Evolutionary conservation across 768 basidiomycete genomes (phyloP).

Genomic region (Kwoniella heveanensis): DNA sequence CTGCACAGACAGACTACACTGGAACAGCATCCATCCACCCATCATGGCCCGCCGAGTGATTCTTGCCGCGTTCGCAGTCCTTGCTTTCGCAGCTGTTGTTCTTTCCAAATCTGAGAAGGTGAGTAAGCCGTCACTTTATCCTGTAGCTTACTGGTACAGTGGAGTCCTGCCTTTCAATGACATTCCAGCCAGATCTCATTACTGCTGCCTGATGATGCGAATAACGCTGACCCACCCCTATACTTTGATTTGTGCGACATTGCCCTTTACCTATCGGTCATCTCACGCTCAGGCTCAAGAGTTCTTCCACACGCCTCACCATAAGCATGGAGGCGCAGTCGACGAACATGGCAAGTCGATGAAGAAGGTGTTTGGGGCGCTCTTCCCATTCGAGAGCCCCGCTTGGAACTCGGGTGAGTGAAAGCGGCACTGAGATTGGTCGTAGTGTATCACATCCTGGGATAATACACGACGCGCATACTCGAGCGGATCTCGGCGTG

Average conservation of each 20-base stretch:
- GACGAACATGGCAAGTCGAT: conserved; percentile 56
- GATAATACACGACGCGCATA: too few relatives aligned
- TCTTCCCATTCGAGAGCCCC: conserved; percentile 83
- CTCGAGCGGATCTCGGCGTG: too few relatives aligned
- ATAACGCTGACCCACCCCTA: too few relatives aligned
- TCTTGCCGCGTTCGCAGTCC: not conserved
- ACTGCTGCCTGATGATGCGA: not conserved
- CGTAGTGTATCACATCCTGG: not conserved
- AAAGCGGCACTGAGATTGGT: not conserved
- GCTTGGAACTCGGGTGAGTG: conserved; percentile 75
- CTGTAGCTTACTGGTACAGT: too few relatives aligned
- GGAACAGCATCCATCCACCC: not conserved
- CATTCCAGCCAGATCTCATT: too few relatives aligned
- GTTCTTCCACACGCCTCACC: conserved; percentile 9
- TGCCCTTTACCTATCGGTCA: too few relatives aligned
- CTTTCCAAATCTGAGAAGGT: conserved; percentile 19
- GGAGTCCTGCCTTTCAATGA: not conserved
- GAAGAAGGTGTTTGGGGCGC: conserved; percentile 73
- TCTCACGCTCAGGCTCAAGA: conserved; percentile 12
- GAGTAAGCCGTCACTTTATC: too few relatives aligned
- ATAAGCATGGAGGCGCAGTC: conserved; percentile 1
- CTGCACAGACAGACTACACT: too few relatives aligned
- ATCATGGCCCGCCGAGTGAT: conserved; percentile 9
- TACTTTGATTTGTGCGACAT: too few relatives aligned
- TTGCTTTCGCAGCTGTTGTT: conserved; percentile 18